Conservation (phyloP, 1,284 basidiomycete species). For the Microbotryum saponariae region DNA sequence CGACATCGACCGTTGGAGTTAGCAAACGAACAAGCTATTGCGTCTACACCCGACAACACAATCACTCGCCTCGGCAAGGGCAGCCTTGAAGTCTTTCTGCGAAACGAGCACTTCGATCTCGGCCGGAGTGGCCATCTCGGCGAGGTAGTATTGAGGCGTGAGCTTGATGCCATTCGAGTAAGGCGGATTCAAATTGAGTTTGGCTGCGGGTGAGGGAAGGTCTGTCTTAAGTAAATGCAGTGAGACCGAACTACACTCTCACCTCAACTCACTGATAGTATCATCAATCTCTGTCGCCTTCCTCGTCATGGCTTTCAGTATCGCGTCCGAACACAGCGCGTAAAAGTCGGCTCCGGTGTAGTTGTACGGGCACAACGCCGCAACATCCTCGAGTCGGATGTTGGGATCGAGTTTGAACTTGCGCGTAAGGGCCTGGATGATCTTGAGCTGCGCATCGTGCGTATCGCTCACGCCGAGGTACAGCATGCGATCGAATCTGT, state of each 20-base stretch:
- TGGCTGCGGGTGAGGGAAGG: constrained; percentile 40
- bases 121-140: constrained; percentile 64
- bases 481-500: constrained; percentile 91
- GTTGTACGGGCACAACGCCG: constrained; percentile 78
- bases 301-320: constrained; percentile 88
- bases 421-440: constrained; percentile 81
- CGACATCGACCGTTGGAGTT: background rate
- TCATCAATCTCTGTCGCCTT: constrained; percentile 72
- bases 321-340: constrained; percentile 90
- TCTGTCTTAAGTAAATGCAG: background rate
- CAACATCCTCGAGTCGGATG: constrained; percentile 60
- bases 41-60: background rate
- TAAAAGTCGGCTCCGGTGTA: constrained; percentile 98
- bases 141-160: constrained; percentile 86
- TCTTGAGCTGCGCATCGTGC: constrained; percentile 76
- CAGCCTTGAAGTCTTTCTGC: constrained; percentile 64
- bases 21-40: background rate
- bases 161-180: constrained; percentile 50
- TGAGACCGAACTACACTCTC: no score
- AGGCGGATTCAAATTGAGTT: constrained; percentile 48
- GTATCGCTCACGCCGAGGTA: constrained; percentile 90
- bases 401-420: constrained; percentile 77
- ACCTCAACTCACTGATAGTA: constrained; percentile 52
- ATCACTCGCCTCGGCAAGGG: constrained; percentile 51
- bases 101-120: constrained; percentile 73